Evolutionary conservation across 495 filamentous ascomycete species (phyloP), one percentile per base, ranked within the genome.

Genomic region (Cairneyella variabilis): DNA sequence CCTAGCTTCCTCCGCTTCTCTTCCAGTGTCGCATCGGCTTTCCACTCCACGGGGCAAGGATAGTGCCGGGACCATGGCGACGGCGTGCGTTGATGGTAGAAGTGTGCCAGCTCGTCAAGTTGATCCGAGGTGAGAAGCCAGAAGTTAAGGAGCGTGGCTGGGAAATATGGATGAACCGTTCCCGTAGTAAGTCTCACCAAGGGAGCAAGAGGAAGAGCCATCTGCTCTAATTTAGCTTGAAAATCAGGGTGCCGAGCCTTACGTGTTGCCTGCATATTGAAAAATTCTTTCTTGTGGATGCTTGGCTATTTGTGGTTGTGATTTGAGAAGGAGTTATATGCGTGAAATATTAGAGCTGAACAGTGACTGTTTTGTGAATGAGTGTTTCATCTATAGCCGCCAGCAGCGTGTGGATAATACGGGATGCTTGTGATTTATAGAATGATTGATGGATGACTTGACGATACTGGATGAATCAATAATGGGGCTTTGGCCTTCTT

Each of bases 11-110:
- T 65, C 4, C 84, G 57, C 70, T 88, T 88, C 18, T 76, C 78
- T 21, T 82, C 76, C 1, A 64, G 27, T 11, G 43, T 49, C 21
- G 61, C 30, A 21, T 54, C 51, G 18, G 38, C 38, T 20, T 36
- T 20, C 56, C 63, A 60, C 3, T 57, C 42, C 18, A 80, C 69
- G 0, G 76, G 73, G 54, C 72, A 76, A 3, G 90, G 89, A 64
- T 95, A 93, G n/a, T 69, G 62, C 34, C 48, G 46, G 1, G 78
- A 84, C 61, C 71, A 80, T 0, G 55, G 16, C 65, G 68, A 58
- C 36, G 82, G 72, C 46, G 83, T 77, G 40, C 78, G 71, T 64
- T 96, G 89, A 66, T 90, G 83, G 68, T 89, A 93, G 65, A 86
- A 85, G 32, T 73, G 69, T 7, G 89, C 88, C 5, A 95, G 81